A percentile compares a stretch with the other conserved stretches of the same genome.
Conservation (phyloP, 805 yeast species). For the Candida yuanshanica region DNA sequence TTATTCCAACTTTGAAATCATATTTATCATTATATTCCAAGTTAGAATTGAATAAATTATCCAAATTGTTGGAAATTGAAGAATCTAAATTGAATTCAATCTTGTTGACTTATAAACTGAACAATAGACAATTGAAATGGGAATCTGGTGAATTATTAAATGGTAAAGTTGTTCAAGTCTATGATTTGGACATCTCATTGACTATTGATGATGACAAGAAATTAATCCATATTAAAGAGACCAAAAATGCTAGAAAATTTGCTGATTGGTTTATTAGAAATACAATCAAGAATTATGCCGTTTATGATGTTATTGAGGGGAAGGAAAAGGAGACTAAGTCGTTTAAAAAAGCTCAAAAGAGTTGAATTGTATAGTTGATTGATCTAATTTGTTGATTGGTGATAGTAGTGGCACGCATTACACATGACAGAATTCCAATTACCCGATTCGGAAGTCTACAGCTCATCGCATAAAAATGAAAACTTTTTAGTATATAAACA, state of each 20-base stretch:
- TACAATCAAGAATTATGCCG: conserved; percentile 38
- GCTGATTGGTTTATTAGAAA: conserved; percentile 48
- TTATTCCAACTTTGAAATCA: conserved; percentile 36
- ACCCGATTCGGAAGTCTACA: not conserved
- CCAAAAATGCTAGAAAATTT: conserved; percentile 39
- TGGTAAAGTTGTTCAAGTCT: conserved; percentile 35
- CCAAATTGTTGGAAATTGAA: conserved; percentile 31
- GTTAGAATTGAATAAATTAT: conserved; percentile 37
- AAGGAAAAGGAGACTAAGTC: conserved; percentile 3
- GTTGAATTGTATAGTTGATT: not conserved
- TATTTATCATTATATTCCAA: conserved; percentile 42
- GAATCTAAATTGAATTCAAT: conserved; percentile 31
- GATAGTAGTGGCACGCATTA: not conserved
- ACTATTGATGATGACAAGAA: conserved; percentile 29
- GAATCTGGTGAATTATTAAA: conserved; percentile 33
- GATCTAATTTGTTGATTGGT: not conserved
- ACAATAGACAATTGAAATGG: conserved; percentile 41
- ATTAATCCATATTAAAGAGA: conserved; percentile 38
- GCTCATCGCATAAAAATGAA: conserved; percentile 1
- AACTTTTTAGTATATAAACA: not conserved
- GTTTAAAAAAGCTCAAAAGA: conserved; percentile 1
- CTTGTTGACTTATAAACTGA: conserved; percentile 38
- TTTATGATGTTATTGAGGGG: conserved; percentile 33
- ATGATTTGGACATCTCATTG: conserved; percentile 40
- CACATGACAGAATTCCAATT: not conserved